Evolutionary conservation across 2,329 filamentous ascomycete species (phyloP), one percentile per base, ranked within the genome.

Genomic region (Talaromyces sp.): DNA sequence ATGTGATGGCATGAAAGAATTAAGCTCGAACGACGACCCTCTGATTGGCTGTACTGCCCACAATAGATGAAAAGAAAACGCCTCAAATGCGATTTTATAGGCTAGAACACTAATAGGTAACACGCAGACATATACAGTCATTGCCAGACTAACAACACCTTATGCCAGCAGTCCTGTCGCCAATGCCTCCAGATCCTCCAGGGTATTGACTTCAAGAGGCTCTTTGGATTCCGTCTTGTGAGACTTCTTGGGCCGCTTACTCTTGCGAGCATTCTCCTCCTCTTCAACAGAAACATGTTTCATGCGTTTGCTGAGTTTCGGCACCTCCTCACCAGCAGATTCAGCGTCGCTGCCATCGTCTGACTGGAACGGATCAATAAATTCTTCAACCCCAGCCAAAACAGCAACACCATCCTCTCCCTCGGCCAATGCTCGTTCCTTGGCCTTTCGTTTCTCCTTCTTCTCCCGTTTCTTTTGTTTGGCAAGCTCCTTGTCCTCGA

Each of bases 401-500:
- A 76, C 72, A 5, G 74, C 76, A 58, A 64, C 66, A 40, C 56
- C 76, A 2, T 72, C 73, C 76, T 72, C 73, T 8, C 71, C 76
- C 4, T 71, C 73, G 34, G 73, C 71, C 54, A 77, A 68, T 65
- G 73, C 78, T 70, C 72, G 76, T 70, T 76, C 78, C 71, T 72
- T 78, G 1, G 72, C 74, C 70, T 77, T 78, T 58, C 77, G 76
- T 73, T 81, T 80, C 71, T 80, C 80, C 69, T 80, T 81, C 74
- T 81, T 81, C 71, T 81, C 80, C 67, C 78, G 77, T 49, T 72
- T 88, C 85, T 92, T 93, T 76, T 91, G 86, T 81, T 89, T 92
- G 40, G 88, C 92, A 15, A 90, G 77, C 70, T 87, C 85, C 82
- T 97, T 97, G 79, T 99, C 95, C 68, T 88, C 86, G 40, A 91